Percentiles rank a stretch among this genome's conserved stretches.
Conservation (phyloP, 495 filamentous ascomycete species). For the Staphylotrichum tortipilum region DNA sequence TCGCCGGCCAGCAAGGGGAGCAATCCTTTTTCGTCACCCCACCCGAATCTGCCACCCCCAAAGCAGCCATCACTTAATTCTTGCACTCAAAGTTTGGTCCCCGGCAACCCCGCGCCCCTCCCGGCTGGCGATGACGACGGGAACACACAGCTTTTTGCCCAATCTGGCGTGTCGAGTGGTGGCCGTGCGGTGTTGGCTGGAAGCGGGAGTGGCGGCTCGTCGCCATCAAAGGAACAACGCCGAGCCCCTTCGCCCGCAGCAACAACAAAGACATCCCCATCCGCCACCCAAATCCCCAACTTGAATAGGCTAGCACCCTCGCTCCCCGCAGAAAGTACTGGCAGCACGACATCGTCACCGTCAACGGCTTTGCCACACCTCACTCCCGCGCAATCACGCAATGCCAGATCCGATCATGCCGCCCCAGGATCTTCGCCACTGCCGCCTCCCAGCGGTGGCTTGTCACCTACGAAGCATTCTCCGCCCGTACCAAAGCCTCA, state of each 20-base stretch:
- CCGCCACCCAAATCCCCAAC: constrained; percentile 5
- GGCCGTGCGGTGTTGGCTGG: constrained; percentile 13
- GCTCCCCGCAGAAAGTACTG: constrained; percentile 3
- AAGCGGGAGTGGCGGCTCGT: constrained; percentile 22
- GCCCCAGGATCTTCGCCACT: constrained; percentile 30
- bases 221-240: constrained; percentile 25
- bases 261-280: constrained; percentile 24
- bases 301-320: constrained; percentile 10
- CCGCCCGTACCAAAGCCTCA: constrained; percentile 29
- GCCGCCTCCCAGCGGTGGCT: constrained; percentile 50
- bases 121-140: constrained; percentile 9
- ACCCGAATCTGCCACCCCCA: constrained; percentile 36
- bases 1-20: constrained; percentile 7
- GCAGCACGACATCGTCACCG: constrained; percentile 13
- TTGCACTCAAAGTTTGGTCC: not conserved
- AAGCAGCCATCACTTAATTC: constrained; percentile 25
- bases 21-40: constrained; percentile 38
- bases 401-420: constrained; percentile 12
- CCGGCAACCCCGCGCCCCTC: not conserved
- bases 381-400: constrained; percentile 14
- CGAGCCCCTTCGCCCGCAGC: constrained; percentile 24
- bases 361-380: constrained; percentile 17
- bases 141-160: not conserved
- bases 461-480: constrained; percentile 71
- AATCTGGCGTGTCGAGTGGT: constrained; percentile 8